A percentile compares a stretch with the other conserved stretches of the same genome.
Evolutionary conservation across 2,329 filamentous ascomycete genomes (phyloP).

Genomic region (Zymoseptoria pseudotritici): DNA sequence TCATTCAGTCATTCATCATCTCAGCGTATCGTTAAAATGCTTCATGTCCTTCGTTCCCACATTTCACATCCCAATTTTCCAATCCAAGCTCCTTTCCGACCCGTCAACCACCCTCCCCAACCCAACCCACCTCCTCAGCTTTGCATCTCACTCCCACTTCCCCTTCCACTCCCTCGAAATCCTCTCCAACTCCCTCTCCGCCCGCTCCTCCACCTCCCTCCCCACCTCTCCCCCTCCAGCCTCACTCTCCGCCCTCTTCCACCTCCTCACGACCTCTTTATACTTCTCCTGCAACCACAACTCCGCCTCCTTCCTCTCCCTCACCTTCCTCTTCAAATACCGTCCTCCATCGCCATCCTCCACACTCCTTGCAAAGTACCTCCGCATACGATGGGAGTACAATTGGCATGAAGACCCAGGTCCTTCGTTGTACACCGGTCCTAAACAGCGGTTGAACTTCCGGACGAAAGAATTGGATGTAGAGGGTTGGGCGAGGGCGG

Average conservation of each 20-base stretch:
- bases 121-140: neutral
- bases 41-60: neutral
- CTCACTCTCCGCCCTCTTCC: constrained; percentile 34
- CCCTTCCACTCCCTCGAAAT: constrained; percentile 45
- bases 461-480: constrained; percentile 46
- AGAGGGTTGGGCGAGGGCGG: constrained; percentile 29
- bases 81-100: neutral
- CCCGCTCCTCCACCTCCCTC: constrained; percentile 50
- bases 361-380: constrained; percentile 61
- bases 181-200: constrained; percentile 45
- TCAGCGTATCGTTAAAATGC: neutral
- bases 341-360: constrained; percentile 54
- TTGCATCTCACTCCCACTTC: constrained; percentile 45
- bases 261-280: constrained; percentile 24
- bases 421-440: constrained; percentile 47
- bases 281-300: constrained; percentile 51
- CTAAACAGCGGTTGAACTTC: constrained; percentile 57
- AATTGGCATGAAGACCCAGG: constrained; percentile 60
- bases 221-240: constrained; percentile 35
- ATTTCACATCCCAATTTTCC: neutral
- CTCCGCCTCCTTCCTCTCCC: constrained; percentile 52
- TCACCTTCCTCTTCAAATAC: constrained; percentile 56
- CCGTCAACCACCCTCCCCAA: no score
- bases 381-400: constrained; percentile 72
- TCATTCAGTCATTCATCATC: neutral